Base-by-base conservation (phyloP, 352 stramenopile species). In the Halophytophthora polymorphica region DNA sequence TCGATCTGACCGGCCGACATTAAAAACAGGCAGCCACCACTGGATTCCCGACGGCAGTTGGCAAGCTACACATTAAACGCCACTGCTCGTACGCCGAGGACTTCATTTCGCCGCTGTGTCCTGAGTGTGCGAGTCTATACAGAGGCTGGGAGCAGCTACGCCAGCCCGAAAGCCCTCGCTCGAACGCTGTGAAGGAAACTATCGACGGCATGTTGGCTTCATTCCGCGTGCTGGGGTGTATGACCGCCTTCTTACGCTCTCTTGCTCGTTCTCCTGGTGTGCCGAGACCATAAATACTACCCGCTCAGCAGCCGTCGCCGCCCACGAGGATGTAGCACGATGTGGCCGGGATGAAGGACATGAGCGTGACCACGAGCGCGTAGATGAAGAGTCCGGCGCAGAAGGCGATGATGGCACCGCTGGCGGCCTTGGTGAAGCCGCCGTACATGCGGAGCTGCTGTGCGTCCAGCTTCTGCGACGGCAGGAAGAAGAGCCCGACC, bases 381-480 rank as follows among this genome's bases (percentile, higher is more conserved):
- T 77, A 77, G 40, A 71, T 35, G 43, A 73, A 71, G 1, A 77
- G 48, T 14, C 58, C 61, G 15, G 72, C 42, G 33, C 61, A 69
- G 31, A 69, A 59, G 21, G 42, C 50, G 21, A 72, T 40, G 37
- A 74, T 69, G 12, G 18, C 61, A 1, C 50, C 51, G 47, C 68
- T 65, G 12, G 64, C 68, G 37, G 34, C 46, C 45, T 74, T 70
- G 19, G 73, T 87, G 48, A 83, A 90, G 19, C 79, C 77, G 14
- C 77, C 77, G 47, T 84, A 87, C 61, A 79, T 82, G 23, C 72
- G 79, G 25, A 86, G 46, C 44, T 86, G 77, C 62, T 90, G 76
- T 13, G 76, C 72, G 36, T 88, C 79, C 1, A 86, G 67, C 56
- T 90, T 90, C 53, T 90, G 79, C 8, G 67, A 68, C 6, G 77